Conservation (phyloP, 2,329 filamentous ascomycete species). For the Monosporascus sp. region DNA sequence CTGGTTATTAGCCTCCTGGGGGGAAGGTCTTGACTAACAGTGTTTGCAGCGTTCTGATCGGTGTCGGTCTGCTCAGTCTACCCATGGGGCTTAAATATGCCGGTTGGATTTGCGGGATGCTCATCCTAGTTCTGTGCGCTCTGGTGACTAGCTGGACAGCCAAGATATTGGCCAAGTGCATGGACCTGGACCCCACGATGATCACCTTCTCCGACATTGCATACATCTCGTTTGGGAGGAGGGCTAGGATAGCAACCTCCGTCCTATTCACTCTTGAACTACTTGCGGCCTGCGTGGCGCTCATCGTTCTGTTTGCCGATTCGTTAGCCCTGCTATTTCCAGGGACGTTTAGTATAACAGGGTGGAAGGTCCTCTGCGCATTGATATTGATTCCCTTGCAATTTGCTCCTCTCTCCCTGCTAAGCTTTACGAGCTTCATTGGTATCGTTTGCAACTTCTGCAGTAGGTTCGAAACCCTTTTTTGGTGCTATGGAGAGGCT, state of each 20-base stretch:
- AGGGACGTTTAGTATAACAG: conserved; percentile 54
- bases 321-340: conserved; percentile 76
- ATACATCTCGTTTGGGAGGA: conserved; percentile 81
- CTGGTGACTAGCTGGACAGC: conserved; percentile 80
- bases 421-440: conserved; percentile 87
- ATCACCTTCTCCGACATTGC: conserved; percentile 95
- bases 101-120: conserved; percentile 79
- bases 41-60: conserved; percentile 63
- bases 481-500: conserved; percentile 6
- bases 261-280: conserved; percentile 85
- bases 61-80: conserved; percentile 81
- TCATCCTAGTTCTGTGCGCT: conserved; percentile 69
- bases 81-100: conserved; percentile 83
- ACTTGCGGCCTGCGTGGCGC: conserved; percentile 78
- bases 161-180: conserved; percentile 76
- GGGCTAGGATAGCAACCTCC: conserved; percentile 75
- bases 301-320: conserved; percentile 63
- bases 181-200: conserved; percentile 77
- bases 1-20: not conserved
- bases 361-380: conserved; percentile 85
- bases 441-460: conserved; percentile 87
- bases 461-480: conserved; percentile 53
- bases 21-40: conserved; percentile 1
- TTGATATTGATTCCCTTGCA: conserved; percentile 74
- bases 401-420: conserved; percentile 73